These are phyloP conservation scores for Chenopodium suecicum DNA, from an alignment of 148 eudicot genomes.

Conservation along the genomic window DNA sequence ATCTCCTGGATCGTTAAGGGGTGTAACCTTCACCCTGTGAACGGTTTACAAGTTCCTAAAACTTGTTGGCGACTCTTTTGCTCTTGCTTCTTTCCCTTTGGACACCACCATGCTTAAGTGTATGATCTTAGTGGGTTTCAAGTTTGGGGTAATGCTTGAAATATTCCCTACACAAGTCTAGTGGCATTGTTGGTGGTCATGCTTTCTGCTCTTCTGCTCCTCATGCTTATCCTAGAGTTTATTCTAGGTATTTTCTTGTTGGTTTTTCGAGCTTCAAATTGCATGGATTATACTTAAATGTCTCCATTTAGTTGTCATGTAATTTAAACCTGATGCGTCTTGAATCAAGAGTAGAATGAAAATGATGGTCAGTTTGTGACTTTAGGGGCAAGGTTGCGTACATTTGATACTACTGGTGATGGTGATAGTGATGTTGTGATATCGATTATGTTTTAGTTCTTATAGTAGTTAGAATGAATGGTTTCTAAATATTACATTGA, in stretches of 20 bases:
- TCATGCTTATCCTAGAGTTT: constrained; percentile 65
- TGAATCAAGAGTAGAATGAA: neutral
- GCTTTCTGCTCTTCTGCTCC: constrained; percentile 71
- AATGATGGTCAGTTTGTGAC: neutral
- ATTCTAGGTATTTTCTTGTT: constrained; percentile 55
- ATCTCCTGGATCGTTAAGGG: too few relatives aligned
- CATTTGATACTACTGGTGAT: neutral
- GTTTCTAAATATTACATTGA: too few relatives aligned
- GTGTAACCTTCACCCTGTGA: too few relatives aligned
- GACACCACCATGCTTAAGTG: too few relatives aligned
- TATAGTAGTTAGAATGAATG: neutral
- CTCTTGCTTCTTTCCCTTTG: too few relatives aligned
- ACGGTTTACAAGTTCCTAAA: too few relatives aligned
- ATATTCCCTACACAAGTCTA: constrained; percentile 31
- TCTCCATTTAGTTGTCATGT: neutral
- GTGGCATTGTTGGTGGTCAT: constrained; percentile 66
- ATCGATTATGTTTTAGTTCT: too few relatives aligned
- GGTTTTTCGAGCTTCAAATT: too few relatives aligned
- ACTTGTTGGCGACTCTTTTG: too few relatives aligned
- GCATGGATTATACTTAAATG: neutral
- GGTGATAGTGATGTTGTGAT: neutral
- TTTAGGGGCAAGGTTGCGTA: neutral
- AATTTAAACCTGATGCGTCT: neutral
- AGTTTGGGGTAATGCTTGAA: too few relatives aligned
- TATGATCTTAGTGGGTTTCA: too few relatives aligned